These are phyloP conservation scores for Citrus mangshanensis DNA, from an alignment of 345 rosid species.

Conservation along the genomic window DNA sequence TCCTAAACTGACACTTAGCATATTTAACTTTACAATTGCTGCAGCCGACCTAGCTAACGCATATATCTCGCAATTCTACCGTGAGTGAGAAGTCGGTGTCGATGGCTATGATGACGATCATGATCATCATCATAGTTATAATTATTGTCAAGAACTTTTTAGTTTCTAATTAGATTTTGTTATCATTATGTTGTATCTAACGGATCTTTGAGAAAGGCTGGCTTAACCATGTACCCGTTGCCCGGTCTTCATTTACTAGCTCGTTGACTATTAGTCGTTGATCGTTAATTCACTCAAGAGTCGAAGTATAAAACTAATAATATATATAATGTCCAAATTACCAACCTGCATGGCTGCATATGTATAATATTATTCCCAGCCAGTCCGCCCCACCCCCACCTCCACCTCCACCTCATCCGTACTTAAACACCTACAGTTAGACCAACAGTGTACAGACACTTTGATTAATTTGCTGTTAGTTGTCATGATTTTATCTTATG, in stretches of 20 bases:
- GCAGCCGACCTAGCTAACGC: no score
- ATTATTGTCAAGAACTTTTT: slow-evolving; percentile 3
- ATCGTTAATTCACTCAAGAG: background rate
- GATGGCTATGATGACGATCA: background rate
- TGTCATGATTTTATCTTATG: no score
- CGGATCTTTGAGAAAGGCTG: background rate
- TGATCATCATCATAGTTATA: slow-evolving; percentile 6
- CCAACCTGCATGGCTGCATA: no score
- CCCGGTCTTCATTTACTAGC: background rate
- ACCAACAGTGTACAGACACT: no score
- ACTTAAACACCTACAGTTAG: no score
- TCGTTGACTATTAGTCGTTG: background rate
- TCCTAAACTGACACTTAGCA: no score
- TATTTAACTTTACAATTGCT: no score
- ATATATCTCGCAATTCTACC: background rate
- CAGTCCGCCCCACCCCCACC: no score
- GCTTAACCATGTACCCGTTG: slow-evolving; percentile 1
- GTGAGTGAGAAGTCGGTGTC: background rate
- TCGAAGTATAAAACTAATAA: background rate
- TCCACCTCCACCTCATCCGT: no score
- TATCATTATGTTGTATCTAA: slow-evolving; percentile 3
- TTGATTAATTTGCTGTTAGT: no score
- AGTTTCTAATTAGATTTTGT: slow-evolving; percentile 14
- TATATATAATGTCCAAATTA: background rate
- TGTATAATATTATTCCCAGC: no score